Evolutionary conservation across 2,329 filamentous ascomycete species (phyloP).

Genomic region (Stagonosporopsis cucurbitacearum): DNA sequence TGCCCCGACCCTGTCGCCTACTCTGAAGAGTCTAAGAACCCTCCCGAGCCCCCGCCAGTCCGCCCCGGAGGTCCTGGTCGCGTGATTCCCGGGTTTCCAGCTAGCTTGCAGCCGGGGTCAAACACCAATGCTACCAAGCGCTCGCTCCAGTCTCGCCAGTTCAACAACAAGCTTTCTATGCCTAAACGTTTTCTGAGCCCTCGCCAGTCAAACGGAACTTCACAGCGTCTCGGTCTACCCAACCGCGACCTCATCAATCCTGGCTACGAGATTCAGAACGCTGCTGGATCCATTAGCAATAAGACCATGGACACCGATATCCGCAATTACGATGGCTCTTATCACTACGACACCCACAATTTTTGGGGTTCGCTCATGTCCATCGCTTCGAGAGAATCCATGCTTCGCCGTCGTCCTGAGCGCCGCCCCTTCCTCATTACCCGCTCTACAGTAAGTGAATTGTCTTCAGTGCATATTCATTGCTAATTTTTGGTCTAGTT

Average conservation of each 20-base stretch:
- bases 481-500: slow-evolving; percentile 52
- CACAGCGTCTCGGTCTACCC: slow-evolving; percentile 60
- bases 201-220: slow-evolving; percentile 43
- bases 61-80: slow-evolving; percentile 63
- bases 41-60: slow-evolving; percentile 69
- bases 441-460: slow-evolving; percentile 62
- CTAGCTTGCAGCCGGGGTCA: slow-evolving; percentile 66
- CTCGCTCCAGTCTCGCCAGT: slow-evolving; percentile 13
- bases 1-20: slow-evolving; percentile 55
- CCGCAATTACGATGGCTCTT: slow-evolving; percentile 69
- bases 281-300: slow-evolving; percentile 50
- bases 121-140: slow-evolving; percentile 25
- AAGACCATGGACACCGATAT: slow-evolving; percentile 69
- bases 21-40: slow-evolving; percentile 55
- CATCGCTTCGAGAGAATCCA: slow-evolving; percentile 67
- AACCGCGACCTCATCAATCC: slow-evolving; percentile 70
- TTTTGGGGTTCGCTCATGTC: slow-evolving; percentile 80
- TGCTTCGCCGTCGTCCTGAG: slow-evolving; percentile 68
- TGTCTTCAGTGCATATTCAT: not conserved
- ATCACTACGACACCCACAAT: slow-evolving; percentile 78
- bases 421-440: slow-evolving; percentile 75
- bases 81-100: slow-evolving; percentile 71
- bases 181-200: slow-evolving; percentile 20
- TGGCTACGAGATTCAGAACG: slow-evolving; percentile 69
- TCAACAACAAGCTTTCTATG: slow-evolving; percentile 6